Conservation (phyloP, 306 rosid genomes). For the Psophocarpus tetragonolobus region DNA sequence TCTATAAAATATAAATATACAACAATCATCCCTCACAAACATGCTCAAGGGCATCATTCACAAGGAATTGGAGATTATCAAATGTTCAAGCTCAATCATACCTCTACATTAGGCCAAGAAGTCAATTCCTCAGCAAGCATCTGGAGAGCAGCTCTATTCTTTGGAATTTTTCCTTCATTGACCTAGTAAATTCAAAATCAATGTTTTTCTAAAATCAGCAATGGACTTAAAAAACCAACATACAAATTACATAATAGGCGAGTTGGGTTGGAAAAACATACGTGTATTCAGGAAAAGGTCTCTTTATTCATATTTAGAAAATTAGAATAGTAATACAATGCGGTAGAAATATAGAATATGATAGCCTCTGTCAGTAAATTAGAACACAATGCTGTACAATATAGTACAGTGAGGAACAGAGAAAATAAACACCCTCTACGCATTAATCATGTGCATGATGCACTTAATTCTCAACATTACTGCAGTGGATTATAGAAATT, state of each 20-base stretch:
- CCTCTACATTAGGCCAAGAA: slow-evolving; percentile 96
- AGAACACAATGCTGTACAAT: background rate
- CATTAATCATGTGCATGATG: background rate
- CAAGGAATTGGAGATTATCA: background rate
- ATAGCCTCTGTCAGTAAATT: background rate
- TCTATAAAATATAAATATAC: background rate
- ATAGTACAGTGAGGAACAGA: background rate
- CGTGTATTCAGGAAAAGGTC: background rate
- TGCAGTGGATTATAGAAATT: background rate
- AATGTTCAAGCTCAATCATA: slow-evolving; percentile 38
- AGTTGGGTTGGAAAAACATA: background rate
- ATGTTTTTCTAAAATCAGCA: background rate
- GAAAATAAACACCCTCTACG: background rate
- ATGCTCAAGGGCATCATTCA: slow-evolving; percentile 1
- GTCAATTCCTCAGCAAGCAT: slow-evolving; percentile 89
- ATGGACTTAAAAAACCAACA: slow-evolving; percentile 13
- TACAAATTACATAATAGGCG: background rate
- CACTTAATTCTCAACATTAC: background rate
- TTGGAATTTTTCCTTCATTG: slow-evolving; percentile 82
- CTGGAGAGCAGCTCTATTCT: slow-evolving; percentile 60
- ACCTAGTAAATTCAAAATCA: slow-evolving; percentile 52
- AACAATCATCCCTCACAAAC: background rate
- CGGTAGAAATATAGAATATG: background rate
- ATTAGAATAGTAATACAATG: background rate
- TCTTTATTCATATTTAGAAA: background rate